Evolutionary conservation across 306 rosid species (phyloP).

Genomic region (Sophora flavescens): DNA sequence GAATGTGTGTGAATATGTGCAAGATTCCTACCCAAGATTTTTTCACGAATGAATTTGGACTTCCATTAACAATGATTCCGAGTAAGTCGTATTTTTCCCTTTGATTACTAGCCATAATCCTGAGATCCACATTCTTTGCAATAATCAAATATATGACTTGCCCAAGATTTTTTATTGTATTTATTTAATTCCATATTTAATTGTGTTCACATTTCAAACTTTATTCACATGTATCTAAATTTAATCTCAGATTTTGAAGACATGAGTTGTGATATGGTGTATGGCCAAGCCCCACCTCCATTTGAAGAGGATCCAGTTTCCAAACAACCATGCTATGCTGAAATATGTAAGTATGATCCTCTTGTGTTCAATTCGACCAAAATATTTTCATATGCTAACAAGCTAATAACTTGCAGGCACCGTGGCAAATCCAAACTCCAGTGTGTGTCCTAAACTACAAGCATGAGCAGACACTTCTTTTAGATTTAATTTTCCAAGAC

Average conservation of each 20-base stretch:
- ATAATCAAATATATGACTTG: background rate
- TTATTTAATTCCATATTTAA: background rate
- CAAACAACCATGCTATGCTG: slow-evolving; percentile 81
- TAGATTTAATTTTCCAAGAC: background rate
- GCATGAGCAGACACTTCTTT: slow-evolving; percentile 53
- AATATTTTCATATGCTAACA: slow-evolving; percentile 40
- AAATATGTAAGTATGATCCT: slow-evolving; percentile 66
- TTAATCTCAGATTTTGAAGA: slow-evolving; percentile 84
- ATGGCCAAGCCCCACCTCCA: slow-evolving; percentile 84
- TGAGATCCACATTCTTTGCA: background rate
- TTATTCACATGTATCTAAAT: slow-evolving; percentile 22
- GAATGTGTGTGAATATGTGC: slow-evolving; percentile 99
- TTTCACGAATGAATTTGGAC: slow-evolving; percentile 95
- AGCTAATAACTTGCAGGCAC: slow-evolving; percentile 66
- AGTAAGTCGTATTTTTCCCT: slow-evolving; percentile 57
- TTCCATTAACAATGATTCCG: slow-evolving; percentile 94
- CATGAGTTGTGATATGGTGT: slow-evolving; percentile 98
- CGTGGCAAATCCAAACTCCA: slow-evolving; percentile 62
- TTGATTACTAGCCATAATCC: slow-evolving; percentile 1
- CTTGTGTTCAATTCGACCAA: background rate
- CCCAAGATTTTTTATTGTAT: background rate
- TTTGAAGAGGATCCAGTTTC: slow-evolving; percentile 91
- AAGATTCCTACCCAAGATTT: slow-evolving; percentile 97
- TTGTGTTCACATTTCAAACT: background rate
- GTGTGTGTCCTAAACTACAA: slow-evolving; percentile 75